A percentile compares a stretch with the other conserved stretches of the same genome.
phyloP scores from a whole-genome alignment of 176 grass and related monocot genomes.

The Oryza rufipogon region DNA sequence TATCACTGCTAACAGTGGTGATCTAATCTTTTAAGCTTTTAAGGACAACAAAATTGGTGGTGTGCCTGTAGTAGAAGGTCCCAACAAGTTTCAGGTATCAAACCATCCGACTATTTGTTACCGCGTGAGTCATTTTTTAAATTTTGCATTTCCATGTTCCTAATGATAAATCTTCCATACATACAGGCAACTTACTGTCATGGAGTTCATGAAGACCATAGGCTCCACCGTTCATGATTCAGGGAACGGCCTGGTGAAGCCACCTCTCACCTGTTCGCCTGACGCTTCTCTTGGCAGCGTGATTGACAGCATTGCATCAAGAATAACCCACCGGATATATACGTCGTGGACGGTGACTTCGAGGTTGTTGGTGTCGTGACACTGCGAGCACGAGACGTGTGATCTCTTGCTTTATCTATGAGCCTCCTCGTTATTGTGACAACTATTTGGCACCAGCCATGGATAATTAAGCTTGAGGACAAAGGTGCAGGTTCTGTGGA shows the following conservation, averaged over 20 bases:
- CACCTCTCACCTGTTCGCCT: conserved; percentile 60
- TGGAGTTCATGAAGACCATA: conserved; percentile 75
- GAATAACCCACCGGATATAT: conserved; percentile 80
- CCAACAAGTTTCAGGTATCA: conserved; percentile 68
- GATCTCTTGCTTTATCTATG: conserved; percentile 88
- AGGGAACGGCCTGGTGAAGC: conserved; percentile 36
- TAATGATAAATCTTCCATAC: background rate
- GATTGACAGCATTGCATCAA: conserved; percentile 79
- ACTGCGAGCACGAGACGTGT: conserved; percentile 58
- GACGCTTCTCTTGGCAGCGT: conserved; percentile 71
- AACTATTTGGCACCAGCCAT: conserved; percentile 41
- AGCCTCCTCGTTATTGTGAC: conserved; percentile 71
- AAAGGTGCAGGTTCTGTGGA: conserved; percentile 12
- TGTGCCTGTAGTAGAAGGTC: conserved; percentile 76
- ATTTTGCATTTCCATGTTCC: background rate
- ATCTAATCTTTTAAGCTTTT: conserved; percentile 84
- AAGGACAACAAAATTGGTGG: conserved; percentile 83
- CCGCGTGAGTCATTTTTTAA: background rate
- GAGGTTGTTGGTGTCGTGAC: conserved; percentile 77
- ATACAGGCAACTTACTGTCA: conserved; percentile 66
- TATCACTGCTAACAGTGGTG: conserved; percentile 72
- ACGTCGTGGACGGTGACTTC: conserved; percentile 59
- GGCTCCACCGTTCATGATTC: conserved; percentile 68
- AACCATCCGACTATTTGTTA: background rate
- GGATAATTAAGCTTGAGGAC: conserved; percentile 32